Base-by-base conservation (phyloP, 176 grass and related monocot genomes). In the Oryza australiensis region DNA sequence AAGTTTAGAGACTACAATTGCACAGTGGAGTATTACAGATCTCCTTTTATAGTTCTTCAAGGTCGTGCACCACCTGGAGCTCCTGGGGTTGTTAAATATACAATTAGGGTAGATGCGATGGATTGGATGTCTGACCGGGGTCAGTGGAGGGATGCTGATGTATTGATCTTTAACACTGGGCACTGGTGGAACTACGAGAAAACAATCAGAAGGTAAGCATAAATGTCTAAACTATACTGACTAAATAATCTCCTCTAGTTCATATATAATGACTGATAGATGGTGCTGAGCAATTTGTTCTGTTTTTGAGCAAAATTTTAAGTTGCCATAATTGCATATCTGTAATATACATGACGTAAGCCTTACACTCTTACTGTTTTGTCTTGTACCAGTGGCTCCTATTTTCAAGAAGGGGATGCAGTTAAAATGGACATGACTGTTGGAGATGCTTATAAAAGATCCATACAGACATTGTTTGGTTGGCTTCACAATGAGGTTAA, bases 171-270 rank as follows among this genome's bases (percentile, higher is more conserved):
- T 24, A 98, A 98, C 85, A 93, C 90, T 60, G 90, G 90, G 68
- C 95, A 98, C 72, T 98, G 95, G 92, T 98, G 95, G 95, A 94
- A 85, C 70, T 79, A 98, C 32, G 92, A 86, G 72, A 94, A 98
- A 82, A 98, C 92, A 43, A 89, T 94, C 45, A 74, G 88, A 81
- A 84, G 86, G 95, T 94, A 81, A 94, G 66, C 42, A 45, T 68
- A 42, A 62, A 2, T 53, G 33, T 48, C 26, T 65, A 40, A 40
- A 33, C 6, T 62, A 26, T 76, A 40, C 37, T 5, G 27, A 53
- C 12, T 26, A 20, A 9, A 0, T 3, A 49, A 53, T 20, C 34
- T 69, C 28, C 71, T 74, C 55, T 11, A 60, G 2, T 60, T 60
- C 55, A 9, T n/a, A 73, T 73, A 2, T 57, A 16, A 75, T 55